Evolutionary conservation across 1,139 yeast genomes (phyloP).

Genomic region (Protomyces gravidus): DNA sequence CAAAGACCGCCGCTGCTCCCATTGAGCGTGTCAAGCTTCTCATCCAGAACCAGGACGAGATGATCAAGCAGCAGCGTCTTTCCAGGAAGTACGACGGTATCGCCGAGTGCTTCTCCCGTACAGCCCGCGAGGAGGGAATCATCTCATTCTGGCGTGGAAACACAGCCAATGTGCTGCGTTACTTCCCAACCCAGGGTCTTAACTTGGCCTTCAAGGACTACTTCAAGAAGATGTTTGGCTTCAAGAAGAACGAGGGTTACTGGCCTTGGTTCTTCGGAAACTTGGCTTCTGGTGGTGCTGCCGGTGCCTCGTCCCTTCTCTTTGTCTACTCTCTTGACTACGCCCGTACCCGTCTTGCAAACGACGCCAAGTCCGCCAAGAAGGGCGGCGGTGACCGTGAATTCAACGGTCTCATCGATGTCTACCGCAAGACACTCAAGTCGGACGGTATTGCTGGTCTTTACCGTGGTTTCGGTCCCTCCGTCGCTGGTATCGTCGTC

Average conservation of each 20-base stretch:
- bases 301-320: constrained; percentile 71
- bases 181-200: constrained; percentile 81
- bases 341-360: constrained; percentile 80
- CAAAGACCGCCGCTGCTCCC: constrained; percentile 82
- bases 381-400: constrained; percentile 73
- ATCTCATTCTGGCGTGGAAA: constrained; percentile 78
- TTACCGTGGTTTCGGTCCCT: constrained; percentile 81
- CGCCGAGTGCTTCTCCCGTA: constrained; percentile 66
- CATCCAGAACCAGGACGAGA: constrained; percentile 79
- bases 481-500: constrained; percentile 72
- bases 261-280: constrained; percentile 71
- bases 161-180: constrained; percentile 78
- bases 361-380: constrained; percentile 70
- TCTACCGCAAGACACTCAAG: constrained; percentile 70
- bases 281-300: constrained; percentile 79
- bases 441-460: constrained; percentile 75
- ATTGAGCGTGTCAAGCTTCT: constrained; percentile 76
- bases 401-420: constrained; percentile 73
- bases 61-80: constrained; percentile 76
- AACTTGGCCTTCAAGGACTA: constrained; percentile 82
- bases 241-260: constrained; percentile 65
- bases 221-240: constrained; percentile 72
- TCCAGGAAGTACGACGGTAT: constrained; percentile 63
- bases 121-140: constrained; percentile 67
- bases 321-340: constrained; percentile 77